phyloP scores from a whole-genome alignment of 1,139 yeast genomes.

The Pichia sp. region DNA sequence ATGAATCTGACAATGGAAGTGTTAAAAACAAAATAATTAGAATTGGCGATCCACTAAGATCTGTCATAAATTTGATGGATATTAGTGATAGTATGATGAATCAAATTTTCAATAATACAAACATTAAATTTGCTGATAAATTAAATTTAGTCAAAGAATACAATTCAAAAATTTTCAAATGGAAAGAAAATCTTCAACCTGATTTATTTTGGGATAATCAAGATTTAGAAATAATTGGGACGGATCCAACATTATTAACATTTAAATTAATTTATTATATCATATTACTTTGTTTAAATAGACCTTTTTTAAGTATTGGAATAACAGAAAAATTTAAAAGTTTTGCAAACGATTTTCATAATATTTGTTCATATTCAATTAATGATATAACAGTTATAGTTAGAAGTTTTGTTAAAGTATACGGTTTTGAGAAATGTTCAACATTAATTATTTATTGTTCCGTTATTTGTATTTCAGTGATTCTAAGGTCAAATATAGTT shows the following conservation, averaged over 20 bases:
- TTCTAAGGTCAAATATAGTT: slow-evolving; percentile 34
- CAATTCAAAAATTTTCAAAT: slow-evolving; percentile 43
- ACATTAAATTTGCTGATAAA: slow-evolving; percentile 24
- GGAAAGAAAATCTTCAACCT: slow-evolving; percentile 46
- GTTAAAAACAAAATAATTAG: slow-evolving; percentile 25
- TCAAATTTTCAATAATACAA: slow-evolving; percentile 39
- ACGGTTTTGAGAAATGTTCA: slow-evolving; percentile 40
- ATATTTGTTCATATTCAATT: slow-evolving; percentile 25
- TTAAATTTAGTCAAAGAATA: slow-evolving; percentile 25
- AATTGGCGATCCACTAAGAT: slow-evolving; percentile 44
- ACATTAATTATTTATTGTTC: slow-evolving; percentile 44
- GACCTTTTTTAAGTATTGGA: slow-evolving; percentile 43
- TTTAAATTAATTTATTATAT: slow-evolving; percentile 53
- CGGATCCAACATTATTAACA: slow-evolving; percentile 44
- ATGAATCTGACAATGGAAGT: not conserved
- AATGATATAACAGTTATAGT: slow-evolving; percentile 33
- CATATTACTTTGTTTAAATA: slow-evolving; percentile 48
- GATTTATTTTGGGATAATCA: slow-evolving; percentile 46
- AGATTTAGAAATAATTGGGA: slow-evolving; percentile 39
- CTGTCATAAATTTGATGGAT: slow-evolving; percentile 43
- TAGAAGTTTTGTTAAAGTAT: slow-evolving; percentile 25
- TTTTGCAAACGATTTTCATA: slow-evolving; percentile 12
- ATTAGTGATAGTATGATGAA: slow-evolving; percentile 50
- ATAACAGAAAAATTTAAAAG: slow-evolving; percentile 4
- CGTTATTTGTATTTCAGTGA: slow-evolving; percentile 41